phyloP scores from a whole-genome alignment of 805 yeast genomes.

The Kodamaea neixiangensis region DNA sequence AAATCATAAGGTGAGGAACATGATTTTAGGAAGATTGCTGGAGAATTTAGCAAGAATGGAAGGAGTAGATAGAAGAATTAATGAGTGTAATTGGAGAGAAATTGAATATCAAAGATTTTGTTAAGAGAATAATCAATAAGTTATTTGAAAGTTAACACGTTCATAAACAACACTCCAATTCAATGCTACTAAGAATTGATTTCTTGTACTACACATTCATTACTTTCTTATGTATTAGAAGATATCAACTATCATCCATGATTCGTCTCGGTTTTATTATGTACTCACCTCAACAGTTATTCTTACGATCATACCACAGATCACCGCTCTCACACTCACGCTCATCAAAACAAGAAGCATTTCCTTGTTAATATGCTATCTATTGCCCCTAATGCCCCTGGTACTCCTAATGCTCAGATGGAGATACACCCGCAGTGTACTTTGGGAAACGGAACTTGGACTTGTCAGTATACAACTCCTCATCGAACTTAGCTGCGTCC shows the following conservation, averaged over 20 bases:
- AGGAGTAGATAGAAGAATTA: too few species aligned
- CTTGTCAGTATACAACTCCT: conserved; percentile 45
- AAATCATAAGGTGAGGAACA: neutral
- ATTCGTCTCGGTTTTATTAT: too few species aligned
- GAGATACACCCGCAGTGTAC: conserved; percentile 42
- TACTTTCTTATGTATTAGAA: neutral
- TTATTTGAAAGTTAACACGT: too few species aligned
- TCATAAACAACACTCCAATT: neutral
- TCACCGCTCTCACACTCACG: neutral
- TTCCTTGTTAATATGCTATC: conserved; percentile 1
- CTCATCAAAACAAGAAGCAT: neutral
- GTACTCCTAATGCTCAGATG: conserved; percentile 32
- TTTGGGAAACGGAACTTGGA: conserved; percentile 46
- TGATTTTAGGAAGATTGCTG: too few species aligned
- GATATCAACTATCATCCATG: neutral
- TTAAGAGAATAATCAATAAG: too few species aligned
- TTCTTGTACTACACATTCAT: neutral
- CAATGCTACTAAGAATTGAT: neutral
- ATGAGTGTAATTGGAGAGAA: too few species aligned
- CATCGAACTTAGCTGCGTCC: conserved; percentile 41
- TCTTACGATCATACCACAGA: too few species aligned
- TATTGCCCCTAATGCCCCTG: too few species aligned
- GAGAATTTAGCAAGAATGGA: too few species aligned
- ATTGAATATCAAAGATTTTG: too few species aligned
- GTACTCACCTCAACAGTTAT: too few species aligned